These are phyloP conservation scores for Rhododendron simsii DNA, from an alignment of 148 eudicot species.

Conservation along the genomic window DNA sequence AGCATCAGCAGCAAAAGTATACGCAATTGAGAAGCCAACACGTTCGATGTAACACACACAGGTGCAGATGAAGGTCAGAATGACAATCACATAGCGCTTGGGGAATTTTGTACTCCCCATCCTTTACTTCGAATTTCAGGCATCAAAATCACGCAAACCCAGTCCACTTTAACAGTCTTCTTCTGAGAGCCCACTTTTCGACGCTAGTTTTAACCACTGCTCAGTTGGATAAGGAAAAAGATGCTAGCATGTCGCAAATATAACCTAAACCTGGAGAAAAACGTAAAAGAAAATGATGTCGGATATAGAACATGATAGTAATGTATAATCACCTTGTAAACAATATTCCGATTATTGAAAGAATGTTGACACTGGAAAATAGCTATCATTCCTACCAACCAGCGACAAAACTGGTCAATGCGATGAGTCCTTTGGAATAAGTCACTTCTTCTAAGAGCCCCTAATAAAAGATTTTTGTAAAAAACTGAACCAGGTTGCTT, in stretches of 20 bases:
- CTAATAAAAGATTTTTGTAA: neutral
- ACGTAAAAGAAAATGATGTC: neutral
- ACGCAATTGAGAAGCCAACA: constrained; percentile 93
- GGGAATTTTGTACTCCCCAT: constrained; percentile 46
- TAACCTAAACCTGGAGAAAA: neutral
- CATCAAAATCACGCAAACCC: neutral
- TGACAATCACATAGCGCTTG: constrained; percentile 73
- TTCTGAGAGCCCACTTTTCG: neutral
- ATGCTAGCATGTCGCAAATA: neutral
- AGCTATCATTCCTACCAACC: neutral
- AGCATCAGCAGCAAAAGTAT: constrained; percentile 31
- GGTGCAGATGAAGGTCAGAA: constrained; percentile 83
- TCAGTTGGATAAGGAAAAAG: neutral
- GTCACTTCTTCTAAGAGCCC: neutral
- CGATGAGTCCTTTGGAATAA: neutral
- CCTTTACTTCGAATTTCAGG: neutral
- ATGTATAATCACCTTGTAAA: neutral
- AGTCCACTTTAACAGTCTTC: neutral
- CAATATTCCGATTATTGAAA: neutral
- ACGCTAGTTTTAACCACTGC: constrained; percentile 1
- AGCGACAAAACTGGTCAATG: neutral
- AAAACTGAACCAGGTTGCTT: neutral
- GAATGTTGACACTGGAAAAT: neutral
- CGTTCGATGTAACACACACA: constrained; percentile 91
- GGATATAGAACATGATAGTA: neutral